A percentile compares a stretch with the other conserved stretches of the same genome.
Evolutionary conservation across 116 monocot species (phyloP).

Genomic region (Dioscorea cayenensis): DNA sequence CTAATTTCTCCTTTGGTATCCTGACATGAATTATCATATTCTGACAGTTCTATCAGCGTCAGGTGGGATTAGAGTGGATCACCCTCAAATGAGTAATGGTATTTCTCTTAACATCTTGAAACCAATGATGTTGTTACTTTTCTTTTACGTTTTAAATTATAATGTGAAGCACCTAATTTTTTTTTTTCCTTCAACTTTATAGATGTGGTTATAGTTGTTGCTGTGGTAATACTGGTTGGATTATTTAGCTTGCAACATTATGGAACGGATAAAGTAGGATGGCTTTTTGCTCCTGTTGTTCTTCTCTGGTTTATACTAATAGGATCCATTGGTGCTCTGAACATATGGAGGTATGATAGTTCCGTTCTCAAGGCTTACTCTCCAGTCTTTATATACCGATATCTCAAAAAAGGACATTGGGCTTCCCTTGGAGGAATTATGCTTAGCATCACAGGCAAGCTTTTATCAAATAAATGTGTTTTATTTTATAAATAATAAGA

Average conservation of each 20-base stretch:
- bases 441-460: conserved; percentile 87
- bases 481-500: not conserved
- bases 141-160: not conserved
- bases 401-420: conserved; percentile 66
- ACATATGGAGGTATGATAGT: conserved; percentile 69
- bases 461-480: conserved; percentile 2
- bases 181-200: conserved; percentile 10
- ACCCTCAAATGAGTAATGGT: conserved; percentile 59
- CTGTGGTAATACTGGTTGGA: conserved; percentile 74
- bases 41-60: conserved; percentile 72
- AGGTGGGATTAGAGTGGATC: conserved; percentile 69
- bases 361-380: conserved; percentile 77
- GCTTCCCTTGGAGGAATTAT: conserved; percentile 89
- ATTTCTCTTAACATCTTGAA: conserved; percentile 4
- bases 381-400: conserved; percentile 67
- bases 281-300: conserved; percentile 91
- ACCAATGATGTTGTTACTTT: not conserved
- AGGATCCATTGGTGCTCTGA: conserved; percentile 64
- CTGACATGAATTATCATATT: conserved; percentile 3
- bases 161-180: not conserved
- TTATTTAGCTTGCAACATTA: conserved; percentile 93
- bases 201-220: conserved; percentile 79
- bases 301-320: conserved; percentile 86
- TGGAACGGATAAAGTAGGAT: conserved; percentile 87
- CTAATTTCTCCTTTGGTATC: not conserved